Conservation (phyloP, 192 early-diverging fungal species). For the Phlyctochytrium planicorne region DNA sequence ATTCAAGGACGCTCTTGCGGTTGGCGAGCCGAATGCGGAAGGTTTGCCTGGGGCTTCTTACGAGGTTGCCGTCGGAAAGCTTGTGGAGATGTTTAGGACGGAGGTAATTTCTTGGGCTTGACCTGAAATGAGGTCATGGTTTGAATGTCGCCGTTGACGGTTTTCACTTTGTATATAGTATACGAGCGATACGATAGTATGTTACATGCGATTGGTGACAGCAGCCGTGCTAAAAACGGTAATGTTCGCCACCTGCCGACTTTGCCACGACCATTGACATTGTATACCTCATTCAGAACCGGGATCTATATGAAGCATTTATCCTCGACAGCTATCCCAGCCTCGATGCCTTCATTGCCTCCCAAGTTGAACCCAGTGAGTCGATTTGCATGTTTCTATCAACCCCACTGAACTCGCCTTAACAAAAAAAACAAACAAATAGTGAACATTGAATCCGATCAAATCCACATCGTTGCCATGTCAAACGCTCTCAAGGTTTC, state of each 20-base stretch:
- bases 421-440: background rate
- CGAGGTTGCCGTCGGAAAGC: constrained; percentile 7
- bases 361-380: constrained; percentile 51
- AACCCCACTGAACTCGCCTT: background rate
- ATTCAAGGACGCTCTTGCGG: constrained; percentile 34
- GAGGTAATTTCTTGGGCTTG: constrained; percentile 22
- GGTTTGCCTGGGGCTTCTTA: background rate
- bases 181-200: constrained; percentile 51
- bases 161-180: constrained; percentile 11
- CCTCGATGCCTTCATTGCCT: constrained; percentile 40
- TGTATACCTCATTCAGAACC: constrained; percentile 32
- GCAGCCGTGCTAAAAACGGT: constrained; percentile 49
- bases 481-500: constrained; percentile 63
- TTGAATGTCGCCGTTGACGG: background rate
- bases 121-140: too few species aligned
- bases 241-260: constrained; percentile 19
- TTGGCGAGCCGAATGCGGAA: background rate
- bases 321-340: constrained; percentile 48
- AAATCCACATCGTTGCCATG: constrained; percentile 77
- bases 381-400: constrained; percentile 4
- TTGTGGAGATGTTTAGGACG: constrained; percentile 35
- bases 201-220: constrained; percentile 49
- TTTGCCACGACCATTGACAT: background rate
- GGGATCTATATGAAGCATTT: constrained; percentile 56
- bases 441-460: constrained; percentile 70